These are phyloP conservation scores for Eruca vesicaria DNA, from an alignment of 441 rosid species.

Conservation along the genomic window DNA sequence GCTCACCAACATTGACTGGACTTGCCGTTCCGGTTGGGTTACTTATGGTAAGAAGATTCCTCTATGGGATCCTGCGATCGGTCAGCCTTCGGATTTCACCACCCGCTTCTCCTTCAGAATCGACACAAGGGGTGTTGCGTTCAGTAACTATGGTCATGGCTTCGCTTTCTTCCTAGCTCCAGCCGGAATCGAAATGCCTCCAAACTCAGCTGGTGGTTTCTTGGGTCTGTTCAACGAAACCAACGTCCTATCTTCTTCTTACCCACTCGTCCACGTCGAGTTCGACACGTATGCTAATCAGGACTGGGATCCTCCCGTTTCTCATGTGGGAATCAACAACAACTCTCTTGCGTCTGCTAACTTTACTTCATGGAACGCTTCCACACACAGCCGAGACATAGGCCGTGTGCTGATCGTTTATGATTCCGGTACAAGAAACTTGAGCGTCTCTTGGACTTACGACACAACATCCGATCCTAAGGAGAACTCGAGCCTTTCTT, in stretches of 20 bases:
- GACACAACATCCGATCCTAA: too few relatives aligned
- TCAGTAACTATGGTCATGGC: slow-evolving; percentile 25
- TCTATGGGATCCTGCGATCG: slow-evolving; percentile 42
- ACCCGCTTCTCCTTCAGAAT: slow-evolving; percentile 45
- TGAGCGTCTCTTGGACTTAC: too few relatives aligned
- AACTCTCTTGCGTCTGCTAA: slow-evolving; percentile 42
- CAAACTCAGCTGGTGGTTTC: slow-evolving; percentile 49
- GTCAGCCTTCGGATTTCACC: slow-evolving; percentile 37
- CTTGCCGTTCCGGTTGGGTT: slow-evolving; percentile 49
- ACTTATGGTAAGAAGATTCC: slow-evolving; percentile 40
- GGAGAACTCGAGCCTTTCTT: slow-evolving; percentile 31
- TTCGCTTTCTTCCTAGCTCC: slow-evolving; percentile 52
- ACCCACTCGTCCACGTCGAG: slow-evolving; percentile 40
- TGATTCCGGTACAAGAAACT: slow-evolving; percentile 26
- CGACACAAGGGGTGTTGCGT: background rate
- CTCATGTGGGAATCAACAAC: slow-evolving; percentile 60
- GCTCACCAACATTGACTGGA: slow-evolving; percentile 23
- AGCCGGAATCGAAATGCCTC: slow-evolving; percentile 36
- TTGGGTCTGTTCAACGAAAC: slow-evolving; percentile 44
- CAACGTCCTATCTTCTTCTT: slow-evolving; percentile 25
- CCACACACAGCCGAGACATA: slow-evolving; percentile 20
- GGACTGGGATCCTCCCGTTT: slow-evolving; percentile 44
- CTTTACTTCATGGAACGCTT: slow-evolving; percentile 26
- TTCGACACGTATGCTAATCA: slow-evolving; percentile 44
- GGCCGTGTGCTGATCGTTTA: slow-evolving; percentile 47